Conservation (phyloP, 2,329 filamentous ascomycete species). For the Clathrospora elynae region DNA sequence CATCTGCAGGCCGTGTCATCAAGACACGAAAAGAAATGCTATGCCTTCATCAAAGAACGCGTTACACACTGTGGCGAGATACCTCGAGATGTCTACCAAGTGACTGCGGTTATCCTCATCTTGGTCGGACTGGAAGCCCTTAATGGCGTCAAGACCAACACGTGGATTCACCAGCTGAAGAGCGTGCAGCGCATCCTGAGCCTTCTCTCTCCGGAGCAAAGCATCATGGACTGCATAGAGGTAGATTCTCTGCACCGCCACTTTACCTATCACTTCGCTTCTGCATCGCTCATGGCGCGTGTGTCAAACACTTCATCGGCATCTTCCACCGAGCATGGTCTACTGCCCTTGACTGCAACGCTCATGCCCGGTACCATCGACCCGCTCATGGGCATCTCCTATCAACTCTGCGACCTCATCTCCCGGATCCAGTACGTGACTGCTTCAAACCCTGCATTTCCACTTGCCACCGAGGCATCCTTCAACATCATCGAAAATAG, state of each 20-base stretch:
- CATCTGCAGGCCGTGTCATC: conserved; percentile 37
- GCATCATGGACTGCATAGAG: conserved; percentile 35
- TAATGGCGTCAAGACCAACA: conserved; percentile 42
- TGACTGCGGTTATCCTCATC: conserved; percentile 42
- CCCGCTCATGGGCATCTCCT: conserved; percentile 45
- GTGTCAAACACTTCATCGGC: conserved; percentile 27
- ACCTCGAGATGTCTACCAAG: conserved; percentile 39
- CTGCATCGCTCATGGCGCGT: conserved; percentile 43
- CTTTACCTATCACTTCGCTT: conserved; percentile 47
- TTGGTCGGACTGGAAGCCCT: conserved; percentile 45
- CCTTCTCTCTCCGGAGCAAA: conserved; percentile 31
- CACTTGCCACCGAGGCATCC: conserved; percentile 39
- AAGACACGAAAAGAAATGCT: conserved; percentile 42
- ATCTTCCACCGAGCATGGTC: conserved; percentile 24
- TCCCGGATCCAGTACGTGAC: conserved; percentile 43
- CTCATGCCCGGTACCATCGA: conserved; percentile 38
- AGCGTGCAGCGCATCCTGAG: conserved; percentile 41
- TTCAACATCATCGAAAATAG: conserved; percentile 41
- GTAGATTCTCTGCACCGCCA: conserved; percentile 44
- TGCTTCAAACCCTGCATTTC: conserved; percentile 41
- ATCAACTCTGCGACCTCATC: conserved; percentile 43
- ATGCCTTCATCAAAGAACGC: conserved; percentile 40
- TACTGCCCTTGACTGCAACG: conserved; percentile 24
- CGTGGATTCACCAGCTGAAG: conserved; percentile 45
- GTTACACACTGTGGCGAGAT: conserved; percentile 33